Percentiles rank a stretch among this genome's conserved stretches.
phyloP scores from a whole-genome alignment of 352 stramenopile genomes.

The Elongisporangium undulatum region DNA sequence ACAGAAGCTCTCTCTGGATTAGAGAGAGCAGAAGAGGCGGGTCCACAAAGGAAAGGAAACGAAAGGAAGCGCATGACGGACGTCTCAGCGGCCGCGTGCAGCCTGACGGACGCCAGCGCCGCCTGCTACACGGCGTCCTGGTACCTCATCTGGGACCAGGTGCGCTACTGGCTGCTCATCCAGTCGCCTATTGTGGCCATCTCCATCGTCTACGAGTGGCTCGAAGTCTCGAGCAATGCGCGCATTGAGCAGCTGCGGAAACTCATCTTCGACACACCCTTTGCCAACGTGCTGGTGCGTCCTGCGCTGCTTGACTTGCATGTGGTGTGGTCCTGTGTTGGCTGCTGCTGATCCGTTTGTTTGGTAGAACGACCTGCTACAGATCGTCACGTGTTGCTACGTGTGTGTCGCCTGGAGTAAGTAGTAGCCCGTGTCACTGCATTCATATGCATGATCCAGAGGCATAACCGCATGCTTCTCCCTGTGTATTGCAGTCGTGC shows the following conservation, averaged over 20 bases:
- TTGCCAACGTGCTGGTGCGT: slow-evolving; percentile 63
- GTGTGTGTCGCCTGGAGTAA: slow-evolving; percentile 82
- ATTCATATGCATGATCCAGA: slow-evolving; percentile 7
- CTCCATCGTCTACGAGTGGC: slow-evolving; percentile 79
- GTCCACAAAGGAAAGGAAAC: not conserved
- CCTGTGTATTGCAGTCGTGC: slow-evolving; percentile 50
- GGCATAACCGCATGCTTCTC: not conserved
- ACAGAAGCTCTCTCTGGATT: not conserved
- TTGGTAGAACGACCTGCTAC: slow-evolving; percentile 67
- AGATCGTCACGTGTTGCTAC: slow-evolving; percentile 75
- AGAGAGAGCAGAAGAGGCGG: not conserved
- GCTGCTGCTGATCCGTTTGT: not conserved
- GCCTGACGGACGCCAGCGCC: slow-evolving; percentile 43
- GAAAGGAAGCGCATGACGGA: not conserved
- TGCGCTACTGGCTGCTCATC: slow-evolving; percentile 75
- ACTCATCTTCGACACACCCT: slow-evolving; percentile 55
- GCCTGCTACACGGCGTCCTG: slow-evolving; percentile 79
- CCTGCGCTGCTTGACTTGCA: not conserved
- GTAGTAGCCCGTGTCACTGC: slow-evolving; percentile 15
- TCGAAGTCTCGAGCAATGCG: slow-evolving; percentile 57
- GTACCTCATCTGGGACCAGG: slow-evolving; percentile 77
- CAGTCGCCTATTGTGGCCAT: slow-evolving; percentile 63
- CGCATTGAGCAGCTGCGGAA: slow-evolving; percentile 65
- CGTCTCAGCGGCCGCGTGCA: slow-evolving; percentile 26
- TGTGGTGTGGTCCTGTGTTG: slow-evolving; percentile 1